Evolutionary conservation across 768 basidiomycete species (phyloP), one percentile per base, ranked within the genome.

Genomic region (Brasilioporus rufonigricans): DNA sequence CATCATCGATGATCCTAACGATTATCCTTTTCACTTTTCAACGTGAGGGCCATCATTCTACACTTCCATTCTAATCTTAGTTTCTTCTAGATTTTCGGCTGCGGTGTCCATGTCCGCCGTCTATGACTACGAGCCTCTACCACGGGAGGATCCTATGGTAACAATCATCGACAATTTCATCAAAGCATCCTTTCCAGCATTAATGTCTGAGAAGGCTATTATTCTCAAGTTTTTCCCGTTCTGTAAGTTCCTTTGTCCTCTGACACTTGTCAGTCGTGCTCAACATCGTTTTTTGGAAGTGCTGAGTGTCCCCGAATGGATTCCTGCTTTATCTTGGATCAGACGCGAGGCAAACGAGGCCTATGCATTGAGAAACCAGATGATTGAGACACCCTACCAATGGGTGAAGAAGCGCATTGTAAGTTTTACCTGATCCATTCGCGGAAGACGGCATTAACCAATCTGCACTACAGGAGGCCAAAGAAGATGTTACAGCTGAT

Each of bases 321-420:
- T 75, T 44, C 76, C 76, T 6, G 73, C 74, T 8, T n/a, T n/a
- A 23, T 53, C 51, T 10, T 18, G 54, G 7, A 68, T 76, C 56
- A 72, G 74, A 57, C 63, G 61, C 32, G 61, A 68, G 23, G 74
- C 73, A 14, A 58, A n/a, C 11, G 18, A 16, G 0, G 61, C 48
- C 0, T 29, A 19, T 3, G 43, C 5, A 0, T 29, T 26, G 24
- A 13, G 33, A 4, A 29, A 8, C 33, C 16, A 45, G 35, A 12
- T 19, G 13, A 3, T 45, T 2, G 33, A 52, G 13, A 21, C 2
- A 2, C 51, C 51, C 16, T 52, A 52, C 14, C 24, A 21, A 14
- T 21, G 12, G 2, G 1, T 19, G 19, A 18, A 9, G 50, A 52
- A 44, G 24, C 50, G 52, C 9, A 45, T 50, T n/a, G 49, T 10